A percentile compares a stretch with the other conserved stretches of the same genome.
Evolutionary conservation across 257 asterid genomes (phyloP).

Genomic region (Solanum pimpinellifolium): DNA sequence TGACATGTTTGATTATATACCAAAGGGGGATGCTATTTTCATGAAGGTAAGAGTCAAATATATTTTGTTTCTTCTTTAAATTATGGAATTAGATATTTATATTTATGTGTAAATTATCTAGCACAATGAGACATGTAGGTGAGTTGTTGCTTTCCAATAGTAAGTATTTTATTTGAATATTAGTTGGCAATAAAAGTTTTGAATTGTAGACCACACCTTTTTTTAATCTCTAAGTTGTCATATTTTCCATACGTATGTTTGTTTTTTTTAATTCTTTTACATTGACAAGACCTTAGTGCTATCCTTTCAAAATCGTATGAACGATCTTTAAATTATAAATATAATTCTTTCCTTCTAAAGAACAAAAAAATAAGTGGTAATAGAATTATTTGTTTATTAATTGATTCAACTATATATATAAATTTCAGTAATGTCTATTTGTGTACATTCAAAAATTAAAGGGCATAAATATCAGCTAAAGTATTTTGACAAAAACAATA

Average conservation of each 20-base stretch:
- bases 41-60: constrained; percentile 1
- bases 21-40: constrained; percentile 14
- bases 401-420: too few species aligned
- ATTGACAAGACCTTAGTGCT: neutral
- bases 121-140: neutral
- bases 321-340: too few species aligned
- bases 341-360: too few species aligned
- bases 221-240: neutral
- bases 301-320: too few species aligned
- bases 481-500: too few species aligned
- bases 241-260: neutral
- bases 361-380: too few species aligned
- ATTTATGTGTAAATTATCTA: too few species aligned
- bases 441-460: too few species aligned
- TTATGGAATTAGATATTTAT: too few species aligned
- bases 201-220: neutral
- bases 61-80: neutral
- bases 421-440: too few species aligned
- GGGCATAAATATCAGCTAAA: too few species aligned
- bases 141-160: neutral
- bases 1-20: constrained; percentile 12
- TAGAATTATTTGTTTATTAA: too few species aligned
- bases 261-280: neutral
- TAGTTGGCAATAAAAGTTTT: neutral
- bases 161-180: neutral